phyloP scores from a whole-genome alignment of 2,329 filamentous ascomycete genomes.

The Bipolaris bicolor region DNA sequence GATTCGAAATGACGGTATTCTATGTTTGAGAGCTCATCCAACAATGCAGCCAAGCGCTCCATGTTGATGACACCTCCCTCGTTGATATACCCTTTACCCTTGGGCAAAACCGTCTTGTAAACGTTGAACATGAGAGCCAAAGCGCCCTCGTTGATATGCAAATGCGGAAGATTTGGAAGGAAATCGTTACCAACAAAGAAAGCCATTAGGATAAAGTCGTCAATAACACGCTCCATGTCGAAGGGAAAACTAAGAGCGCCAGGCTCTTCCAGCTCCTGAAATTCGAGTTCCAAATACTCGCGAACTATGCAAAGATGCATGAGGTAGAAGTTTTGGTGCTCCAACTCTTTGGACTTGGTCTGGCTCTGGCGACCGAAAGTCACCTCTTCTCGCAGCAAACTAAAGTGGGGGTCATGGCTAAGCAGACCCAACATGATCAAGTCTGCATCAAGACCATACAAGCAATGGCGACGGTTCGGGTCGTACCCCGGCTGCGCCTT shows the following conservation, averaged over 20 bases:
- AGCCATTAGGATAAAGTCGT: constrained; percentile 99
- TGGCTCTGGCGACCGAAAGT: constrained; percentile 90
- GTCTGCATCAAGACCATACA: constrained; percentile 97
- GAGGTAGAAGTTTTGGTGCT: constrained; percentile 98
- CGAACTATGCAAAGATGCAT: constrained; percentile 97
- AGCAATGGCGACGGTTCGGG: constrained; percentile 90
- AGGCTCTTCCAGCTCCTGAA: constrained; percentile 84
- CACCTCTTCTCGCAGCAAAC: constrained; percentile 93
- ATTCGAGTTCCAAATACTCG: constrained; percentile 96
- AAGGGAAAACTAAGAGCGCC: constrained; percentile 77
- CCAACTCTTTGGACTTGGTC: constrained; percentile 91
- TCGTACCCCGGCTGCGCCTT: constrained; percentile 95
- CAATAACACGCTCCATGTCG: constrained; percentile 94
- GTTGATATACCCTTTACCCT: constrained; percentile 93
- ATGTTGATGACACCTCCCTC: constrained; percentile 93
- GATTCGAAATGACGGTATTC: constrained; percentile 93
- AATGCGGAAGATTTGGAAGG: constrained; percentile 89
- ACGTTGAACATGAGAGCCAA: constrained; percentile 96
- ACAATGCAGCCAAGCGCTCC: constrained; percentile 73
- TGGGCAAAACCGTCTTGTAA: constrained; percentile 88
- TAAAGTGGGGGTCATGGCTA: constrained; percentile 98
- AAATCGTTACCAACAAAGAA: constrained; percentile 99
- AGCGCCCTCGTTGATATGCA: constrained; percentile 98
- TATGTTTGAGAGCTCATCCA: constrained; percentile 85
- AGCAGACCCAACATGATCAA: constrained; percentile 97